Evolutionary conservation across 306 rosid genomes (phyloP), one percentile per base, ranked within the genome.

Genomic region (Sechiopsis laciniata): DNA sequence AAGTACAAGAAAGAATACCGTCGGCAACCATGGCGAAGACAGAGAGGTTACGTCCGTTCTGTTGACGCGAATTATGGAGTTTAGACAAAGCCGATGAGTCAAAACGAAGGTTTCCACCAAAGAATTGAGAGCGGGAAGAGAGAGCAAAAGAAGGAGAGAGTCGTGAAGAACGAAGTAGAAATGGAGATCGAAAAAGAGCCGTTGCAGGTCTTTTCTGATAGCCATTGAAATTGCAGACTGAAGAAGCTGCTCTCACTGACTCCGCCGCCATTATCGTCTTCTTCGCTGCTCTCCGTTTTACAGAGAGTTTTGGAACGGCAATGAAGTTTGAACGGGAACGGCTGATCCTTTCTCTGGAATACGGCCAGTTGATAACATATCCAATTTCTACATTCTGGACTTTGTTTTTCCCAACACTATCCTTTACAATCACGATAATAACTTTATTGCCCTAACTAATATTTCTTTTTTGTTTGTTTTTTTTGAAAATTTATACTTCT

Each of bases 21-120:
- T 94, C 97, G 11, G 87, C 75, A 16, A 96, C 84, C 96, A 90
- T 89, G 67, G 98, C 92, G 51, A 84, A 76, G 64, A 90, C 89
- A 69, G 92, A 87, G 3, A 26, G 77, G 76, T 78, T 84, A 78
- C 84, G 86, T 68, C 78, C 73, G 74, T 10, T 73, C 37, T 12
- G 75, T 24, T 79, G 87, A 53, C 80, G 83, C 26, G 79, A 85
- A 83, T 5, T 19, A 45, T 76, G 54, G 16, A 78, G 74, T 58
- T 55, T 84, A 17, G 80, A 73, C 62, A 86, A 50, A 57, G 53
- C 66, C 20, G 82, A 72, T 29, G 83, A 72, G 69, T n/a, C 51
- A 20, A 89, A 55, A 52, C 87, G 87, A 3, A 80, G 15, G 71
- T 24, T 74, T 22, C 83, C 71, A 14, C 89, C 87, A 22, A 86